Conservation (phyloP, 345 rosid species). For the Eutrema japonicum region DNA sequence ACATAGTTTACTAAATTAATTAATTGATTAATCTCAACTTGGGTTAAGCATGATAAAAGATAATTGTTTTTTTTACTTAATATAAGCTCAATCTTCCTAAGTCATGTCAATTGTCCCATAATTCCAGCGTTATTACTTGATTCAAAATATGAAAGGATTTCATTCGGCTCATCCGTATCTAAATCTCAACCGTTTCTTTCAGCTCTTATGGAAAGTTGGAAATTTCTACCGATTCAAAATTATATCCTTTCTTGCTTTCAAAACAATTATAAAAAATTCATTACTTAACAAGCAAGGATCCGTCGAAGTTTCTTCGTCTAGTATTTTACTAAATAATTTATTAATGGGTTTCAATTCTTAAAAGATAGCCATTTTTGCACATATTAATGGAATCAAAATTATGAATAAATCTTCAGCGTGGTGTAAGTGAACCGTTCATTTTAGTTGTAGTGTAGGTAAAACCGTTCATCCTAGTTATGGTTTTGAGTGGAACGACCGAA, state of each 20-base stretch:
- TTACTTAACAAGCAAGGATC: not conserved
- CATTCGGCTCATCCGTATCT: not conserved
- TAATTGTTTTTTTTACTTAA: not conserved
- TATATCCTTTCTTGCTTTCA: not conserved
- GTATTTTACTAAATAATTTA: too few species aligned
- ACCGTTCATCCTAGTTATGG: too few species aligned
- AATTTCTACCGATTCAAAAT: not conserved
- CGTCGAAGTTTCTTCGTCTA: too few species aligned
- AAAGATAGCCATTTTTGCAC: too few species aligned
- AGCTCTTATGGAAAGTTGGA: not conserved
- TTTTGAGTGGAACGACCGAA: too few species aligned
- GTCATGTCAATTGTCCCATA: not conserved
- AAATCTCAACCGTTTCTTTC: not conserved
- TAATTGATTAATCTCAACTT: not conserved
- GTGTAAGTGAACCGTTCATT: too few species aligned
- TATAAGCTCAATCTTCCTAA: not conserved
- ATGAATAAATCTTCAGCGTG: not conserved
- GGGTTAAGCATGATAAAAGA: not conserved
- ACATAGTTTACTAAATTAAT: not conserved
- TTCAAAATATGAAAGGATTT: not conserved
- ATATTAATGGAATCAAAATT: too few species aligned
- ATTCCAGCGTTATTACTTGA: not conserved
- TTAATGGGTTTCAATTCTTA: too few species aligned
- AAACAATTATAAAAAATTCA: not conserved
- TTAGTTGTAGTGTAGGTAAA: too few species aligned